A percentile compares a stretch with the other conserved stretches of the same genome.
Evolutionary conservation across 495 filamentous ascomycete species (phyloP).

Genomic region (Rostrohypoxylon terebratum): DNA sequence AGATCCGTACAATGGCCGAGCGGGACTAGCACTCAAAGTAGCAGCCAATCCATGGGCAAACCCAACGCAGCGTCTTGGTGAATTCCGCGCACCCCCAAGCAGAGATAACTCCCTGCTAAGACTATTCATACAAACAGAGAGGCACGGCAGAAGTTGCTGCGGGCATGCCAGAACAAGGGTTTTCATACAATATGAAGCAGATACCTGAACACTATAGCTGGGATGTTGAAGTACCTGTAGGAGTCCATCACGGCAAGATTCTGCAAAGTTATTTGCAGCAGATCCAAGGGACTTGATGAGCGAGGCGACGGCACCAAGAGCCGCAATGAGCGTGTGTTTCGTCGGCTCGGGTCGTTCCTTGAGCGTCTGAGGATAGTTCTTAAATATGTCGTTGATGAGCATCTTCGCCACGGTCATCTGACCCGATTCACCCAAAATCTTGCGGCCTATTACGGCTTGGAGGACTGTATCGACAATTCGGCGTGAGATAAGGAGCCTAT

Average conservation of each 20-base stretch:
- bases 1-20: constrained; percentile 92
- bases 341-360: constrained; percentile 91
- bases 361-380: constrained; percentile 92
- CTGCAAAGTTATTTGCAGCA: constrained; percentile 78
- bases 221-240: constrained; percentile 93
- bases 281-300: constrained; percentile 85
- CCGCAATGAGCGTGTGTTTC: constrained; percentile 84
- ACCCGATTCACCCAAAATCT: constrained; percentile 87
- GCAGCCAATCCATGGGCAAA: constrained; percentile 94
- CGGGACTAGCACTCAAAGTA: constrained; percentile 86
- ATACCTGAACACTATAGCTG: constrained; percentile 94
- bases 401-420: constrained; percentile 83
- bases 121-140: constrained; percentile 97
- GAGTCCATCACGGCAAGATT: constrained; percentile 85
- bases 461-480: constrained; percentile 86
- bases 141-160: constrained; percentile 87
- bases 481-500: constrained; percentile 85
- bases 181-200: constrained; percentile 85
- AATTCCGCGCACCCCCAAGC: constrained; percentile 79
- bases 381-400: constrained; percentile 88
- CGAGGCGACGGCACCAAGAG: constrained; percentile 82
- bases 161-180: constrained; percentile 90
- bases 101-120: constrained; percentile 85
- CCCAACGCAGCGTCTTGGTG: constrained; percentile 85
- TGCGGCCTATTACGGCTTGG: constrained; percentile 83